phyloP scores from a whole-genome alignment of 2,329 filamentous ascomycete species.

The Calonectria multiphialidica region DNA sequence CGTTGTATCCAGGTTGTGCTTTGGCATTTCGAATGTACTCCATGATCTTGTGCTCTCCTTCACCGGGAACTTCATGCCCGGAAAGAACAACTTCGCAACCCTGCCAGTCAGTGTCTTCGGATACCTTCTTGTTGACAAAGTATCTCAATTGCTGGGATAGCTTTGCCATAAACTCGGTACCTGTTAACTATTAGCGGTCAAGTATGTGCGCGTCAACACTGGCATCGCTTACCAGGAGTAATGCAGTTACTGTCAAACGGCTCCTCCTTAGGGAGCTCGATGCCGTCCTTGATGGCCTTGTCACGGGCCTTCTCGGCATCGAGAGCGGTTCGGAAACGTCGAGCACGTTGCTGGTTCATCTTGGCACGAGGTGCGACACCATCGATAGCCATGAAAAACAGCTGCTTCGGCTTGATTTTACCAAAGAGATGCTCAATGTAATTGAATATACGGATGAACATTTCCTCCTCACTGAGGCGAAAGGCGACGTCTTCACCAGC shows the following conservation, averaged over 20 bases:
- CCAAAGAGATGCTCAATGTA: constrained; percentile 99
- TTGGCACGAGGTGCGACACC: constrained; percentile 97
- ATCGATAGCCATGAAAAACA: constrained; percentile 99
- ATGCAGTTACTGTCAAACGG: constrained; percentile 99
- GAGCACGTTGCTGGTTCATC: constrained; percentile 99
- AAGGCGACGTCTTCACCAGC: constrained; percentile 87
- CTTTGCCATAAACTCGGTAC: constrained; percentile 97
- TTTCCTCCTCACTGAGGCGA: constrained; percentile 95
- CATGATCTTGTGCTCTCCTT: constrained; percentile 99
- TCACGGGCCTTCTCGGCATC: constrained; percentile 92
- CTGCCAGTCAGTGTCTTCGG: constrained; percentile 97
- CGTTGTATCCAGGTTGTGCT: constrained; percentile 91
- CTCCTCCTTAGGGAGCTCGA: constrained; percentile 94
- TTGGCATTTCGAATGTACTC: constrained; percentile 99
- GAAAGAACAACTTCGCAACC: constrained; percentile 96
- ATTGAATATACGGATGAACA: constrained; percentile 99
- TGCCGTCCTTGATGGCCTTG: constrained; percentile 89
- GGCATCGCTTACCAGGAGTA: constrained; percentile 75
- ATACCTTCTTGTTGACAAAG: constrained; percentile 98
- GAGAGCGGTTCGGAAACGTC: constrained; percentile 93
- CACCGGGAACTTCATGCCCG: constrained; percentile 96
- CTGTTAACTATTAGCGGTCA: constrained; percentile 46
- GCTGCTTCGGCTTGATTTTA: constrained; percentile 97
- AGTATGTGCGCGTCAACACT: too few relatives aligned
- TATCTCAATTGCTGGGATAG: constrained; percentile 95